phyloP scores from a whole-genome alignment of 257 asterid genomes.

The Ajuga chamaepitys region DNA sequence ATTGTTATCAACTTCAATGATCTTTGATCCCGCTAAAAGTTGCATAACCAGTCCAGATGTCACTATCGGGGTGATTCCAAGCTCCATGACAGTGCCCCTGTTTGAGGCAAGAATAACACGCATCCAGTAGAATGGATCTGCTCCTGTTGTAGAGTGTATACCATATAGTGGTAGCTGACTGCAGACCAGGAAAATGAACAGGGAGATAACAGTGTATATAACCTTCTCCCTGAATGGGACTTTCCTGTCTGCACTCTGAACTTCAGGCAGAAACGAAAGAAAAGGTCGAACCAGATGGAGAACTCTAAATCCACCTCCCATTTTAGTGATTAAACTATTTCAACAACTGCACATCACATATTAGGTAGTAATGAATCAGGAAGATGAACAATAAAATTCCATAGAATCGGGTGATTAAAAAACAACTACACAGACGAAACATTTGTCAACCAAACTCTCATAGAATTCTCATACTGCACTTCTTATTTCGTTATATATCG shows the following conservation, averaged over 20 bases:
- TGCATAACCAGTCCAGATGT: constrained; percentile 84
- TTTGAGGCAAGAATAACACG: constrained; percentile 85
- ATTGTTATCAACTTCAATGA: constrained; percentile 77
- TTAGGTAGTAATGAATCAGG: neutral
- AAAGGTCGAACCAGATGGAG: constrained; percentile 80
- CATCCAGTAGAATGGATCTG: constrained; percentile 91
- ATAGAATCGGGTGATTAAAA: neutral
- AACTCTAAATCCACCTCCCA: constrained; percentile 84
- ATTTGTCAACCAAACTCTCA: neutral
- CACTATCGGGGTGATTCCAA: constrained; percentile 81
- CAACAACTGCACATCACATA: constrained; percentile 25
- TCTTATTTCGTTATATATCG: neutral
- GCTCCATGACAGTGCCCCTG: constrained; percentile 91
- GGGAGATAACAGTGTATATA: constrained; percentile 69
- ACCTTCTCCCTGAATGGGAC: constrained; percentile 84
- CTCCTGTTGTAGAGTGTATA: constrained; percentile 84
- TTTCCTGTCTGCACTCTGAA: constrained; percentile 77
- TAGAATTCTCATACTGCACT: neutral
- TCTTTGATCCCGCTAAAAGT: constrained; percentile 74
- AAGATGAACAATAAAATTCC: neutral
- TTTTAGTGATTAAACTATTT: constrained; percentile 19
- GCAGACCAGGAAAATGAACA: constrained; percentile 71
- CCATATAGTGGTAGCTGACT: constrained; percentile 85
- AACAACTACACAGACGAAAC: too few relatives aligned
- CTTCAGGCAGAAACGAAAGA: constrained; percentile 78